Base-by-base conservation (phyloP, 495 filamentous ascomycete species). In the Aspergillus cavernicola region DNA sequence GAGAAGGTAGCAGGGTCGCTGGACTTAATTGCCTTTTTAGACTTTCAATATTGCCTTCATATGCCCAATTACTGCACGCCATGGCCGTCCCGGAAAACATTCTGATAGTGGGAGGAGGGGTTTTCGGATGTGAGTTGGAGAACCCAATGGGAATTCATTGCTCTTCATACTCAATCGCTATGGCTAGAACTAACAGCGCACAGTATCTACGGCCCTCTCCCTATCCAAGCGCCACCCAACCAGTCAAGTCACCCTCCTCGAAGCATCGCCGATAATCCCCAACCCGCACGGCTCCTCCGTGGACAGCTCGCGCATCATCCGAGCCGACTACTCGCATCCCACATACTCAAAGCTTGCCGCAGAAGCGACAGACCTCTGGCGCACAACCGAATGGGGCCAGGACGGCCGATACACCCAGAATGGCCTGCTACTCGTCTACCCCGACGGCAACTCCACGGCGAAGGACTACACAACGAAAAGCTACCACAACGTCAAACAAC, bases 261-360 rank as follows among this genome's bases (percentile, higher is more conserved):
- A 92, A 67, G 75, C 85, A 19, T 79, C 80, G 1, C 55, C 71
- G 49, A 74, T 79, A n/a, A 87, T 89, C 66, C 85, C 86, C 22
- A 78, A 85, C 53, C 81, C 81, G 3, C 80, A 91, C 58, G 82
- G 83, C 51, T 80, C 87, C 23, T 87, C 83, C 44, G 80, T 89
- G 59, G 89, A 92, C 73, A 80, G 77, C 35, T 89, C 86, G 16
- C 85, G 88, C 44, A 88, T 92, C 60, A 77, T 97, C 52, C 80
- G 92, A 22, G 74, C 90, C 32, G 91, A 96, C 73, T 96, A 96
- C 65, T 77, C 83, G 2, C 79, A 89, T 64, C 70, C 80, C 2
- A 80, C 78, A 2, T 96, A 97, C 66, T 77, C 87, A 10, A 66
- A 71, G 8, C 83, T 97, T 39, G 87, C 82, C 6, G 70, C 79